Percentiles rank a stretch among this genome's conserved stretches.
phyloP scores from a whole-genome alignment of 2,329 filamentous ascomycete species.

The Hirsutella minnesotensis region DNA sequence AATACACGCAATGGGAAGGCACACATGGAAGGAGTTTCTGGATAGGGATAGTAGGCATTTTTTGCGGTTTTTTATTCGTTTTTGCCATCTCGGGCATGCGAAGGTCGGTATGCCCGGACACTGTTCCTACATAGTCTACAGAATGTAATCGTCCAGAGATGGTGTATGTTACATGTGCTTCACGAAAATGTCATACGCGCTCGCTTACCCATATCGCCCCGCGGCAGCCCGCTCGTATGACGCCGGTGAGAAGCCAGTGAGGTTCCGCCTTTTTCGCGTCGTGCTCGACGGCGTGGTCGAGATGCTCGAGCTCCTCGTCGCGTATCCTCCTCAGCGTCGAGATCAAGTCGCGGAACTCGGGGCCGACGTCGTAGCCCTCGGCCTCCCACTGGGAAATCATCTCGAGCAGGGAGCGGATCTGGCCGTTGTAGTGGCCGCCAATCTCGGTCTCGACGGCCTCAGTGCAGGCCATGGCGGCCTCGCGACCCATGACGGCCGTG shows the following conservation, averaged over 20 bases:
- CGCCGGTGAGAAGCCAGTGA: conserved; percentile 76
- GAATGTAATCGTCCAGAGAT: neutral
- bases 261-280: conserved; percentile 84
- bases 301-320: conserved; percentile 92
- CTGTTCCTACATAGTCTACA: neutral
- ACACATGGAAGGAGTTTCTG: neutral
- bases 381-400: conserved; percentile 69
- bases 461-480: conserved; percentile 97
- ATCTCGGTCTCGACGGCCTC: conserved; percentile 99
- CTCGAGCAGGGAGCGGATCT: conserved; percentile 69
- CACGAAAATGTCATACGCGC: conserved; percentile 36
- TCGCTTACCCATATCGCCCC: conserved; percentile 90
- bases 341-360: conserved; percentile 64
- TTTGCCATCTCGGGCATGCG: too few relatives aligned
- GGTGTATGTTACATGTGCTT: neutral
- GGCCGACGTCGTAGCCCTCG: conserved; percentile 68
- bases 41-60: neutral
- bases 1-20: neutral
- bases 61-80: too few relatives aligned
- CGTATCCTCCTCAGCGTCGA: conserved; percentile 68
- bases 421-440: conserved; percentile 86
- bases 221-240: conserved; percentile 82
- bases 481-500: conserved; percentile 77
- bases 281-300: conserved; percentile 89
- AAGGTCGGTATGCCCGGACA: neutral